A percentile compares a stretch with the other conserved stretches of the same genome.
Conservation (phyloP, 768 basidiomycete species). For the Serendipita sp. region DNA sequence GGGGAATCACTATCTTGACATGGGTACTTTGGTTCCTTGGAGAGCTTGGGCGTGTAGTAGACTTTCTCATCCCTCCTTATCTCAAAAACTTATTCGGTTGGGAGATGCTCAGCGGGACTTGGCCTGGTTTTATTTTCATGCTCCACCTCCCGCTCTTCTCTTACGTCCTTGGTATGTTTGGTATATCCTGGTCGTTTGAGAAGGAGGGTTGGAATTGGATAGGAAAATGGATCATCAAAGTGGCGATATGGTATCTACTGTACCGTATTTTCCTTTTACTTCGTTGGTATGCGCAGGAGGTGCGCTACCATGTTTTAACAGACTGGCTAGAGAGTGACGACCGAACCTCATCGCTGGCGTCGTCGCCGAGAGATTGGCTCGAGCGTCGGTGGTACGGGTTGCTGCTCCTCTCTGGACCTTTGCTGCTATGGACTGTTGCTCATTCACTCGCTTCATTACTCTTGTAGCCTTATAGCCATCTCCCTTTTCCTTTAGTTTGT, state of each 20-base stretch:
- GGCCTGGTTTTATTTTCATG: neutral
- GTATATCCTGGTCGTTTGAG: neutral
- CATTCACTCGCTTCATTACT: neutral
- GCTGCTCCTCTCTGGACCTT: neutral
- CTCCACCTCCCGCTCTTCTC: neutral
- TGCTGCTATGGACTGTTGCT: neutral
- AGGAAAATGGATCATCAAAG: neutral
- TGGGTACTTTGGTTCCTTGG: neutral
- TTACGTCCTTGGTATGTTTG: neutral
- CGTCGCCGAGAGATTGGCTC: neutral
- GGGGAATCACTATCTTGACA: neutral
- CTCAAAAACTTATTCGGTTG: neutral
- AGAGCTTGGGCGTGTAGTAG: neutral
- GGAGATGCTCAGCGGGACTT: neutral
- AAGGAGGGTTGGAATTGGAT: neutral
- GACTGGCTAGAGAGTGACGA: neutral
- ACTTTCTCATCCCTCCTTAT: neutral
- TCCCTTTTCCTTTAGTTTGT: neutral
- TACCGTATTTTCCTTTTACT: neutral
- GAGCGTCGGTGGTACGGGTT: neutral
- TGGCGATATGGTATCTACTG: neutral
- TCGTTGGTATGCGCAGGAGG: neutral
- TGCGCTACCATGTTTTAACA: neutral
- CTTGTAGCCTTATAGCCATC: neutral
- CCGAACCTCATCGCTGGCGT: neutral